Base-by-base conservation (phyloP, 768 basidiomycete species). In the Hericium coralloides region DNA sequence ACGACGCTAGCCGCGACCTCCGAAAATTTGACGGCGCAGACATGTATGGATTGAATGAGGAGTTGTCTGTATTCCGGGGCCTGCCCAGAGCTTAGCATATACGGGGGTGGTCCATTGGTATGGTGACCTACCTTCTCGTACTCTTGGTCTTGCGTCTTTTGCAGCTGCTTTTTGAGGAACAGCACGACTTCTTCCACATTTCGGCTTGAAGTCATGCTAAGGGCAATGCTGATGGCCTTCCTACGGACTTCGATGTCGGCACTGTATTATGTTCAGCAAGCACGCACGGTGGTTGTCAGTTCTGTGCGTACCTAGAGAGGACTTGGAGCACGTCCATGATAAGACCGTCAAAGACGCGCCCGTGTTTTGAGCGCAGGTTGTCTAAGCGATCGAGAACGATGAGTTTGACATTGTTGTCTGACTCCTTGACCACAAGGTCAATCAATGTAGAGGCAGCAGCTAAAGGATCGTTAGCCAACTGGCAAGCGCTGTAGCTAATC, bases 321-420 rank as follows among this genome's bases (percentile, higher is more conserved):
- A 97, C 85, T 67, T 95, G 92, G 17, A 99, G 79, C 45, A 99
- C 82, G 64, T 99, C 97, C 91, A 97, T 95, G 60, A 94, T 93
- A 53, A 98, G 80, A 12, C 84, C 79, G 66, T 98, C 94, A 41
- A 98, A 74, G 38, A 98, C 84, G 64, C 84, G 84, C 17, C 91
- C 94, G 69, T 98, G 94, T 66, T 86, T 91, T 4, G 83, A 76
- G 47, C 91, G 82, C 20, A 99, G 77, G 37, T 71, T 73, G 55
- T 98, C 91, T 38, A 99, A 79, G 48, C 97, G 85, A 67, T 95
- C 91, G 23, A 99, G 79, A 17, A 98, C 95, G 58, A 98, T 98
- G 48, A 98, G 81, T 72, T 98, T 98, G 70, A 98, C 95, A 64
- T 99, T 99, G 73, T 98, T 99, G 74, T 98, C 95, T 1, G 94